phyloP scores from a whole-genome alignment of 2,329 filamentous ascomycete genomes.

The Neurospora crassa region DNA sequence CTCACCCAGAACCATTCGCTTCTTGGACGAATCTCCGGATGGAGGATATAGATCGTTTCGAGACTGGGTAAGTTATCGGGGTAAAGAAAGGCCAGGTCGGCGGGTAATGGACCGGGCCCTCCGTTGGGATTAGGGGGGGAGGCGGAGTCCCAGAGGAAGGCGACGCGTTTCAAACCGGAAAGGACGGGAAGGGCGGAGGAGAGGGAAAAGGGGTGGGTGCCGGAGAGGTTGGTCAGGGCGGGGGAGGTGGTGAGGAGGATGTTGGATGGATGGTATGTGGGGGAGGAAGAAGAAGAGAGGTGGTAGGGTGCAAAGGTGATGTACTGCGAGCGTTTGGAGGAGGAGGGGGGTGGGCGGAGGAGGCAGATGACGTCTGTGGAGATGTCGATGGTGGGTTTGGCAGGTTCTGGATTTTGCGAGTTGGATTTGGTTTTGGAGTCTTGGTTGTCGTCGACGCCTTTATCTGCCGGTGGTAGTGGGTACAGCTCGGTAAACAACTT shows the following conservation, averaged over 20 bases:
- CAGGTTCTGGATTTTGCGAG: background rate
- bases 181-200: background rate
- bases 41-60: background rate
- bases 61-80: background rate
- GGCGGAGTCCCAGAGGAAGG: background rate
- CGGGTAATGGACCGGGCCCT: background rate
- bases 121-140: rapidly evolving
- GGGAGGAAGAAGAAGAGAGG: background rate
- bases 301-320: background rate
- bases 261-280: too few relatives aligned
- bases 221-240: background rate
- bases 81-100: background rate
- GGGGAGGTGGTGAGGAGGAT: background rate
- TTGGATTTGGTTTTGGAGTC: too few relatives aligned
- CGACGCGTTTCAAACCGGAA: background rate
- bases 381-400: background rate
- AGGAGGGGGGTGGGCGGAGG: background rate
- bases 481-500: background rate
- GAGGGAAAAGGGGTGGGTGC: background rate
- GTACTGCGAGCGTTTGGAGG: background rate
- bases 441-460: too few relatives aligned
- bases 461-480: background rate
- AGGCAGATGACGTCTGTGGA: background rate
- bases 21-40: background rate
- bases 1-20: background rate